These are phyloP conservation scores for Pyrrhoderma noxium DNA, from an alignment of 1,284 basidiomycete genomes.

Conservation along the genomic window DNA sequence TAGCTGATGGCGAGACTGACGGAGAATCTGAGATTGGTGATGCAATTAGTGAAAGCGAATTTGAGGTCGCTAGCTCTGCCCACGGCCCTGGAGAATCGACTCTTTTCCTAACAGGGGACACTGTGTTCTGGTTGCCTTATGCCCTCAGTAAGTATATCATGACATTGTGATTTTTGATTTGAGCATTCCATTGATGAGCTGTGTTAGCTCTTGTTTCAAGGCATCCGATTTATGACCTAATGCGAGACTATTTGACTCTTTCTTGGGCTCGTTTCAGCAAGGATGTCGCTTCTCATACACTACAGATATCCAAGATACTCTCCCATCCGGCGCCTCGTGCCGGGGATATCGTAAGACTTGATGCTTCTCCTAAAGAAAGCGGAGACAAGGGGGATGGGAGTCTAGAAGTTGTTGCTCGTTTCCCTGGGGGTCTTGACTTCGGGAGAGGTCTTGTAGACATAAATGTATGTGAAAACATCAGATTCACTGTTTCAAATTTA, in stretches of 20 bases:
- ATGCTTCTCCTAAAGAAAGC: slow-evolving; percentile 58
- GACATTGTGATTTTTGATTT: slow-evolving; percentile 21
- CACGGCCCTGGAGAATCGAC: slow-evolving; percentile 81
- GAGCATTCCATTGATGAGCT: slow-evolving; percentile 19
- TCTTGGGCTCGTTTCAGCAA: slow-evolving; percentile 92
- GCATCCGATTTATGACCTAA: slow-evolving; percentile 87
- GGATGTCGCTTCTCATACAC: slow-evolving; percentile 80
- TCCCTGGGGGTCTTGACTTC: slow-evolving; percentile 80
- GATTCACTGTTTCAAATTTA: not conserved
- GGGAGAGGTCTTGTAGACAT: slow-evolving; percentile 78
- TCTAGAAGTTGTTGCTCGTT: slow-evolving; percentile 77
- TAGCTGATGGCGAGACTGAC: slow-evolving; percentile 66
- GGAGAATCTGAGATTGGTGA: slow-evolving; percentile 62
- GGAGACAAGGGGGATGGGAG: slow-evolving; percentile 46
- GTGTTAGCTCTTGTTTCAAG: slow-evolving; percentile 74
- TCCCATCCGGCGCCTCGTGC: slow-evolving; percentile 80
- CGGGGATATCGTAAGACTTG: slow-evolving; percentile 76
- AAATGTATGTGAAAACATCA: slow-evolving; percentile 34
- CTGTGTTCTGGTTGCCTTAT: slow-evolving; percentile 90
- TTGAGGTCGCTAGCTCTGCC: slow-evolving; percentile 66
- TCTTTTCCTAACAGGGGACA: slow-evolving; percentile 77
- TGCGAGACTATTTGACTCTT: slow-evolving; percentile 88
- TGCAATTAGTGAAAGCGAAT: slow-evolving; percentile 75
- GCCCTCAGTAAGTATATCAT: slow-evolving; percentile 68
- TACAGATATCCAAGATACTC: slow-evolving; percentile 79